Evolutionary conservation across 2,329 filamentous ascomycete genomes (phyloP), one percentile per base, ranked within the genome.

Genomic region (Fusarium sp.): DNA sequence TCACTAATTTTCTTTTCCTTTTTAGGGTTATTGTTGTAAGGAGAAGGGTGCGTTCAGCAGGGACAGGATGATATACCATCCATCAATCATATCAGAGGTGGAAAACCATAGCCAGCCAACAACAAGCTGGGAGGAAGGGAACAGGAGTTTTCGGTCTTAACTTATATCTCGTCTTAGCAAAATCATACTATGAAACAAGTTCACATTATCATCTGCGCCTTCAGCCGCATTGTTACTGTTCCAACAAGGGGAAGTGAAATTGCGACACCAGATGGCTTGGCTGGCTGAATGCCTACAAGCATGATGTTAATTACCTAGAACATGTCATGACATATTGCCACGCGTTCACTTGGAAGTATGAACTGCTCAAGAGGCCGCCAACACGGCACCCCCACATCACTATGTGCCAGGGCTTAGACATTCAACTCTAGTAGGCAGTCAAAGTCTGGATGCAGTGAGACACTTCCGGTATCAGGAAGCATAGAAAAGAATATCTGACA

Each of bases 121-220:
- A 53, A 64, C 47, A 48, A 65, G 34, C 34, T 37, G 34, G 29
- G 37, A 54, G 60, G 70, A 44, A 70, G 56, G 63, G 57, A 62
- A 47, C 54, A 61, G 73, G 73, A 75, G 73, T 75, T 75, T 73
- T 60, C 56, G 72, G 69, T 65, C 57, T 65, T 70, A 48, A 61
- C 42, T 70, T 69, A 45, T 69, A 57, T 62, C 65, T 67, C 24
- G 41, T 57, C 41, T 61, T 46, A 57, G 42, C 58, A 65, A 47
- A 57, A 64, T 24, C 37, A 45, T 34, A 58, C 37, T 57, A 65
- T 27, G 55, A 46, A 53, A 59, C 48, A 32, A 57, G 53, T 55
- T 47, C 22, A 25, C 22, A 46, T 49, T 52, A 24, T n/a, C 20
- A 37, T 46, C 13, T 37, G 27, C 30, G 30, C 22, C 45, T 51